phyloP scores from a whole-genome alignment of 768 basidiomycete genomes.

The Tylopilus intermedius region DNA sequence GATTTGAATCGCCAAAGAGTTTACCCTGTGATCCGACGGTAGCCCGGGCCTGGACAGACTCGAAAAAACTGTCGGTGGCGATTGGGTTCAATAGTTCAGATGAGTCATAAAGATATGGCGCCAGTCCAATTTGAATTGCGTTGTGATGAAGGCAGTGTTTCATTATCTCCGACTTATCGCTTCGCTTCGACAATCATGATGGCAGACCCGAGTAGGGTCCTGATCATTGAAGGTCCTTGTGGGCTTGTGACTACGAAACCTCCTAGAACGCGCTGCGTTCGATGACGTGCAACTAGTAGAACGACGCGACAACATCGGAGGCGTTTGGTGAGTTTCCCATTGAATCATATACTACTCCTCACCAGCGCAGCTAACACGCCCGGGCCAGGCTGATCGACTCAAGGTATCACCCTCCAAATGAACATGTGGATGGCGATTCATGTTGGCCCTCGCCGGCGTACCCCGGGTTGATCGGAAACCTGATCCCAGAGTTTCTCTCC shows the following conservation, averaged over 20 bases:
- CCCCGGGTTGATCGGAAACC: conserved; percentile 45
- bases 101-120: neutral
- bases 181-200: neutral
- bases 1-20: no score
- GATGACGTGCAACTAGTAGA: conserved; percentile 44
- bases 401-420: conserved; percentile 15
- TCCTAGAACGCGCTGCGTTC: conserved; percentile 38
- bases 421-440: neutral
- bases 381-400: neutral
- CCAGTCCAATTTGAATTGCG: neutral
- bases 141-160: conserved; percentile 6
- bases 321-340: conserved; percentile 39
- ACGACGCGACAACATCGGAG: conserved; percentile 43
- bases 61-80: neutral
- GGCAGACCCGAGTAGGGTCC: conserved; percentile 19
- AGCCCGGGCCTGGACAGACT: neutral
- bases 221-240: conserved; percentile 45
- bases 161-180: neutral
- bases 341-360: neutral
- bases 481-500: conserved; percentile 38
- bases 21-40: no score
- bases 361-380: neutral
- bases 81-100: neutral
- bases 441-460: conserved; percentile 48
- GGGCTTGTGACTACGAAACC: conserved; percentile 49